phyloP scores from a whole-genome alignment of 768 basidiomycete genomes.

The Myochromella boudieri region DNA sequence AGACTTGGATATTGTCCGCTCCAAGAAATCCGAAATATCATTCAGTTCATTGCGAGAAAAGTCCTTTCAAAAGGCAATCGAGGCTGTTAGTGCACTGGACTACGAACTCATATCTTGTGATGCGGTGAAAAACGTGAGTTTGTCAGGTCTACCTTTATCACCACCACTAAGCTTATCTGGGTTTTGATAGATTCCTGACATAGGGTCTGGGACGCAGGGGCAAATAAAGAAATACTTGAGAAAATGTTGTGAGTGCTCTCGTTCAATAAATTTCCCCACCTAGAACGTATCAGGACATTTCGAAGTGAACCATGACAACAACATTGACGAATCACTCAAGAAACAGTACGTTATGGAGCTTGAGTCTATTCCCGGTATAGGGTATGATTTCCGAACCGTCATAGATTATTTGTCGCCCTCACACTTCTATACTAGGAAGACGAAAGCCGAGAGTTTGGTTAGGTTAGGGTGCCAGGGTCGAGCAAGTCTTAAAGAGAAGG shows the following conservation, averaged over 20 bases:
- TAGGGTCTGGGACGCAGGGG: constrained; percentile 37
- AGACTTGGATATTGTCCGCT: too few relatives aligned
- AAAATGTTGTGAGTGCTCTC: too few relatives aligned
- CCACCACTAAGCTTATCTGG: not conserved
- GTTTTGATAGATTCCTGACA: constrained; percentile 24
- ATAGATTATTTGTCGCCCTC: not conserved
- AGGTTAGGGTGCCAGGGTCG: constrained; percentile 48
- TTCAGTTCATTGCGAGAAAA: too few relatives aligned
- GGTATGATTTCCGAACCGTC: not conserved
- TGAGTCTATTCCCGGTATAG: constrained; percentile 3
- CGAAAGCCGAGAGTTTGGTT: constrained; percentile 44
- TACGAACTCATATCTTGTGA: constrained; percentile 6
- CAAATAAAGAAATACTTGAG: too few relatives aligned
- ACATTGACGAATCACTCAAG: too few relatives aligned
- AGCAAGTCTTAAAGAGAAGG: constrained; percentile 38
- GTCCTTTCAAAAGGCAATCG: constrained; percentile 2
- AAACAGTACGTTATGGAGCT: constrained; percentile 5
- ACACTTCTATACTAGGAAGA: constrained; percentile 21
- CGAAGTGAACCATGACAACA: too few relatives aligned
- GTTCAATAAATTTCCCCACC: too few relatives aligned
- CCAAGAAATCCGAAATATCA: too few relatives aligned
- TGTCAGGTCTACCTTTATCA: not conserved
- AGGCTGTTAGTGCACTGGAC: constrained; percentile 1
- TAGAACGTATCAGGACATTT: too few relatives aligned
- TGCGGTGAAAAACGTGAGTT: constrained; percentile 1